phyloP scores from a whole-genome alignment of 768 basidiomycete genomes.

The Lactarius tabidus region DNA sequence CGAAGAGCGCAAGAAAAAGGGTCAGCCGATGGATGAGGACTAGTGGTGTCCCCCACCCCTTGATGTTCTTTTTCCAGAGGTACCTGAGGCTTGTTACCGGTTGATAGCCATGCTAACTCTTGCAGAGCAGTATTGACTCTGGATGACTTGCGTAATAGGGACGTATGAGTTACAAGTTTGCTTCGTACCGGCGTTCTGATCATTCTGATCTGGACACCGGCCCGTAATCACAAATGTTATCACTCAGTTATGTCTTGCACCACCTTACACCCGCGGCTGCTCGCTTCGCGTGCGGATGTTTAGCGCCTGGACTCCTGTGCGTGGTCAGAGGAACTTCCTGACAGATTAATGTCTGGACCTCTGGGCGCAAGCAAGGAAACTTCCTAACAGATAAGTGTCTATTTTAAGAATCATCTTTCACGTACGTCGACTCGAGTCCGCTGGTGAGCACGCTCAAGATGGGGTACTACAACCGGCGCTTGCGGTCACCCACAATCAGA shows the following conservation, averaged over 20 bases:
- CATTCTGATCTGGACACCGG: constrained; percentile 6
- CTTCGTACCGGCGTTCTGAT: background rate
- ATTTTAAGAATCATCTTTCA: constrained; percentile 3
- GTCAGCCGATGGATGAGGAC: constrained; percentile 44
- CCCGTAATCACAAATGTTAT: background rate
- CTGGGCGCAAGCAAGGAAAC: background rate
- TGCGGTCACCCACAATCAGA: background rate
- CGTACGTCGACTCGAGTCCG: background rate
- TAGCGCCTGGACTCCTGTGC: background rate
- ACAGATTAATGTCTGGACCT: background rate
- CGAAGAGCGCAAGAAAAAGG: constrained; percentile 39
- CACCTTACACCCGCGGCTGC: background rate
- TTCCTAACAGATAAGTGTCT: background rate
- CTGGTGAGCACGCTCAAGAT: background rate
- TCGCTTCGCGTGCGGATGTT: background rate
- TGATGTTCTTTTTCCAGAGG: background rate
- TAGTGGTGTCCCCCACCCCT: constrained; percentile 19
- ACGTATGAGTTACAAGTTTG: constrained; percentile 11
- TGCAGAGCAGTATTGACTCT: constrained; percentile 3
- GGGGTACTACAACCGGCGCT: background rate
- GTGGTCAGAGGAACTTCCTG: background rate
- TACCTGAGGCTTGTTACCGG: background rate
- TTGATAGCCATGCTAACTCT: constrained; percentile 7
- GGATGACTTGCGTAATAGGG: constrained; percentile 16
- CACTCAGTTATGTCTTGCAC: background rate